Base-by-base conservation (phyloP, 192 early-diverging fungal species). In the Kickxella alabastrina region DNA sequence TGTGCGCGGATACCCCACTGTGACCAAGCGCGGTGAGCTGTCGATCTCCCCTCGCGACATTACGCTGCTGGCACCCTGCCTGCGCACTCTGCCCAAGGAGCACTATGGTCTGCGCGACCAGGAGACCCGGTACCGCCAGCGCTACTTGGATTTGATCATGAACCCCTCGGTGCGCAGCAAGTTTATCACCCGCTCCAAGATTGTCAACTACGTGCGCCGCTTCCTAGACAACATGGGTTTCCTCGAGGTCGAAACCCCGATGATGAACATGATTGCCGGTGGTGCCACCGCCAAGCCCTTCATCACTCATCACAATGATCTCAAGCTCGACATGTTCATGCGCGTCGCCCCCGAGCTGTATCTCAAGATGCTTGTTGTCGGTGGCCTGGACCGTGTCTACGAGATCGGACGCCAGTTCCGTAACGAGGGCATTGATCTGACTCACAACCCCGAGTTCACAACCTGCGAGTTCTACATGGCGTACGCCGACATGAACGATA, bases 401-500 rank as follows among this genome's bases (percentile, higher is more conserved):
- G 97, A 99, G 79, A 92, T 99, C 60, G 97, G 97, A 44, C 89
- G 92, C 49, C 95, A 97, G 78, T 99, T 99, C 90, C 87, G 97
- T 63, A 99, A 99, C 78, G 97, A 99, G 69, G 82, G 84, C 35
- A 99, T 99, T 57, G 97, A 99, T 68, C 70, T 95, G 64, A 97
- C 95, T 29, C 97, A 99, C 84, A 99, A 99, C 82, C 97, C 97
- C 50, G 97, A 99, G 77, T 97, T 99, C 80, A 97, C 97, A 36
- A 97, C 93, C 19, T 92, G 89, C 75, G 97, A 99, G 80, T 97
- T 99, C 79, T 97, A 99, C 80, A 95, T 95, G 95, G 97, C 97
- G 14, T 99, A 95, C 68, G 97, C 95, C 27, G 95, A 99, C 69
- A 87, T 97, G 79, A 84, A 89, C 66, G 95, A 99, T 68, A 66